Percentiles rank a stretch among this genome's conserved stretches.
phyloP scores from a whole-genome alignment of 1,284 basidiomycete genomes.

The Ceratobasidium sp. region DNA sequence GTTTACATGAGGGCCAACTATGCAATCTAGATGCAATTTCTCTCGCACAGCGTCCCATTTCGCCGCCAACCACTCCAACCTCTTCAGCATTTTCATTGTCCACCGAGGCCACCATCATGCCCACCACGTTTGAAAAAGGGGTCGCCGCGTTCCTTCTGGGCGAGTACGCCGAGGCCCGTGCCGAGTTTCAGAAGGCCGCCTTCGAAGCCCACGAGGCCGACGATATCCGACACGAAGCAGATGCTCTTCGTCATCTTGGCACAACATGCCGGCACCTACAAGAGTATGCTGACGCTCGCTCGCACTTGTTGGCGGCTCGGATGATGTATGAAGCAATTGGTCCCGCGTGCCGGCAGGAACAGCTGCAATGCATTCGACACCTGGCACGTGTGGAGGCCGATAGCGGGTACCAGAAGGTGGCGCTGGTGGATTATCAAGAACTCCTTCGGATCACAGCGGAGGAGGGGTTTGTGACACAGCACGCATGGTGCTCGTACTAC shows the following conservation, averaged over 20 bases:
- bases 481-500: conserved; percentile 35
- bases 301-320: conserved; percentile 16
- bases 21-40: not conserved
- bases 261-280: conserved; percentile 18
- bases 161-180: conserved; percentile 5
- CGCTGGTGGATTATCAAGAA: conserved; percentile 14
- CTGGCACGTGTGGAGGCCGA: conserved; percentile 28
- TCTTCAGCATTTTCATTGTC: not conserved
- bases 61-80: not conserved
- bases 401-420: not conserved
- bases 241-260: conserved; percentile 25
- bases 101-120: conserved; percentile 3
- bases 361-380: conserved; percentile 32
- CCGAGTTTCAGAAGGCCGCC: conserved; percentile 8
- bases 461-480: conserved; percentile 1
- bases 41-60: not conserved
- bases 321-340: conserved; percentile 22
- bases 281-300: conserved; percentile 16
- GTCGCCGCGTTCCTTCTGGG: conserved; percentile 12
- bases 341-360: not conserved
- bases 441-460: conserved; percentile 5
- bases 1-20: not conserved
- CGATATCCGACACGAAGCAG: conserved; percentile 23
- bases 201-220: conserved; percentile 6
- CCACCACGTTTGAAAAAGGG: conserved; percentile 19